Percentiles rank a stretch among this genome's conserved stretches.
Evolutionary conservation across 352 stramenopile genomes (phyloP).

Genomic region (Phytophthora macrochlamydospora): DNA sequence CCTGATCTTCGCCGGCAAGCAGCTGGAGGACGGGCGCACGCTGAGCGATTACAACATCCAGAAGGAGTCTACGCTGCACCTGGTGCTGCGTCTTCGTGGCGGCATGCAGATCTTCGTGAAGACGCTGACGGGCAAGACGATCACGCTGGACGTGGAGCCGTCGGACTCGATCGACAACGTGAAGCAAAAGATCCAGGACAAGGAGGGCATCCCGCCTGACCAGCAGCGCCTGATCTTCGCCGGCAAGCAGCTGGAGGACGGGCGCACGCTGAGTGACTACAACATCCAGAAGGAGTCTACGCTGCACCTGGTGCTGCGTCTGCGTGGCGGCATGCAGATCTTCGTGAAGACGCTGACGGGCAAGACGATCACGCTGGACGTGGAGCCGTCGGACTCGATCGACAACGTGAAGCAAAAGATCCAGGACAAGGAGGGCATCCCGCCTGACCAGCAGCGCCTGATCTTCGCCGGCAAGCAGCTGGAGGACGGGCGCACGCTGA

Average conservation of each 20-base stretch:
- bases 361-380: conserved; percentile 4
- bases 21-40: conserved; percentile 93
- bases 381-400: conserved; percentile 3
- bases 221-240: conserved; percentile 99
- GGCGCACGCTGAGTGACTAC: conserved; percentile 93
- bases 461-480: conserved; percentile 99
- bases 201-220: conserved; percentile 76
- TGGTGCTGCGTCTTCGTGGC: conserved; percentile 88
- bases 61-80: conserved; percentile 94
- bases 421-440: conserved; percentile 2
- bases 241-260: conserved; percentile 99
- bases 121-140: conserved; percentile 8
- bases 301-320: conserved; percentile 97
- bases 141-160: background rate
- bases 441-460: conserved; percentile 98
- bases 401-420: conserved; percentile 3
- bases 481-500: conserved; percentile 93
- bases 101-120: conserved; percentile 19
- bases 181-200: background rate
- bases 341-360: conserved; percentile 87
- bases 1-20: conserved; percentile 95
- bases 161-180: background rate
- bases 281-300: conserved; percentile 98
- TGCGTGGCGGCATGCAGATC: conserved; percentile 91
- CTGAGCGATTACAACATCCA: conserved; percentile 77